These are phyloP conservation scores for Claviceps capensis DNA, from an alignment of 2,329 filamentous ascomycete genomes.

Conservation along the genomic window DNA sequence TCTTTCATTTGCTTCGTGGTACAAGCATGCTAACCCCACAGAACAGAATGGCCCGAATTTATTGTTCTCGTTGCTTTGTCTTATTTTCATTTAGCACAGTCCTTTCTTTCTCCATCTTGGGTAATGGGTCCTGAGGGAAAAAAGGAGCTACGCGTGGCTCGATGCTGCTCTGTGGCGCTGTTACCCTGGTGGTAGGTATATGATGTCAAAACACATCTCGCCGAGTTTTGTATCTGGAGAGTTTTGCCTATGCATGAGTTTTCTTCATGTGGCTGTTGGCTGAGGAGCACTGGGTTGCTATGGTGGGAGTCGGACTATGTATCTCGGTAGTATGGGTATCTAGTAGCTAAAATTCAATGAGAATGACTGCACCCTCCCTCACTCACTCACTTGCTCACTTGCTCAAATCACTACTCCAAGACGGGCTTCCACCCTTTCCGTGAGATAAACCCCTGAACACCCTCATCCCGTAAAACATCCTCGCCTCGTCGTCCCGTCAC, in stretches of 20 bases:
- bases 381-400: too few species aligned
- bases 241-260: not conserved
- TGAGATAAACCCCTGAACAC: slow-evolving; percentile 39
- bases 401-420: slow-evolving; percentile 15
- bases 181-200: not conserved
- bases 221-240: not conserved
- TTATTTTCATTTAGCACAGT: not conserved
- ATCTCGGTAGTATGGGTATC: not conserved
- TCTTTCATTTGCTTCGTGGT: not conserved
- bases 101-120: not conserved
- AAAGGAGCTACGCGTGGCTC: not conserved
- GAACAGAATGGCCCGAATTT: not conserved
- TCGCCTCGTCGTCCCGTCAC: slow-evolving; percentile 46
- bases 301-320: not conserved
- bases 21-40: not conserved
- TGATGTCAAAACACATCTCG: not conserved
- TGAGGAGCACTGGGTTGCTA: not conserved
- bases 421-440: slow-evolving; percentile 46
- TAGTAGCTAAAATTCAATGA: not conserved
- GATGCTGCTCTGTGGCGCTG: not conserved
- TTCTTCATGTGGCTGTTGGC: not conserved
- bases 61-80: not conserved
- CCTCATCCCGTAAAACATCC: slow-evolving; percentile 49
- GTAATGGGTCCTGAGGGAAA: not conserved
- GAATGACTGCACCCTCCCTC: slow-evolving; percentile 3